These are phyloP conservation scores for Geotrichum citri-aurantii DNA, from an alignment of 1,139 yeast species.

Conservation along the genomic window DNA sequence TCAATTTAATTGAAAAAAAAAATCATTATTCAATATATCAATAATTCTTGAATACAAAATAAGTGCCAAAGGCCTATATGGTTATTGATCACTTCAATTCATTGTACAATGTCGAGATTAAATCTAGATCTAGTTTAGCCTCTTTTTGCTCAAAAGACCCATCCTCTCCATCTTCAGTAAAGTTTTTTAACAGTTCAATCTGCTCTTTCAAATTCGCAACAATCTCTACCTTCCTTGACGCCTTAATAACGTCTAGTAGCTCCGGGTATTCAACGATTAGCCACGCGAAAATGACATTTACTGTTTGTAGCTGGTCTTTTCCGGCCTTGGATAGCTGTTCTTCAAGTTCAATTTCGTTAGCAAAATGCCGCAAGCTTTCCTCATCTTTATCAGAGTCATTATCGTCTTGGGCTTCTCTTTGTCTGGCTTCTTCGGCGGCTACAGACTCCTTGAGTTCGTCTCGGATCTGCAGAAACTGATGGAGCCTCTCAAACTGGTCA, in stretches of 20 bases:
- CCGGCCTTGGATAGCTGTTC: constrained; percentile 28
- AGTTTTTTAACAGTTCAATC: neutral
- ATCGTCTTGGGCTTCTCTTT: constrained; percentile 7
- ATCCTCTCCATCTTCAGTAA: neutral
- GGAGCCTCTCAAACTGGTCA: constrained; percentile 23
- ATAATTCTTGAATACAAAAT: too few species aligned
- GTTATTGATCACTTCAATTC: neutral
- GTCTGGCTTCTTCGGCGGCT: constrained; percentile 14
- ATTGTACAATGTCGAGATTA: neutral
- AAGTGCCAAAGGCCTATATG: neutral
- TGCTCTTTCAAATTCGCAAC: neutral
- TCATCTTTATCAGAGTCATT: constrained; percentile 20
- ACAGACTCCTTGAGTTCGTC: constrained; percentile 12
- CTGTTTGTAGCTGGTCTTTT: constrained; percentile 23
- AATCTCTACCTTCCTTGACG: neutral
- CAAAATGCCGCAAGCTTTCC: constrained; percentile 16
- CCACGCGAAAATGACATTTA: constrained; percentile 32
- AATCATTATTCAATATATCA: too few species aligned
- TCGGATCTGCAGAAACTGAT: constrained; percentile 21
- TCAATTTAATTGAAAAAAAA: neutral
- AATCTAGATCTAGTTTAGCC: constrained; percentile 2
- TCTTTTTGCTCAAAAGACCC: constrained; percentile 4
- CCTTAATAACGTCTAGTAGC: constrained; percentile 8
- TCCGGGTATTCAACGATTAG: constrained; percentile 28
- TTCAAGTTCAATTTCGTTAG: constrained; percentile 23